Evolutionary conservation across 1,139 yeast species (phyloP), one percentile per base, ranked within the genome.

Genomic region (Ogataea hybrid): DNA sequence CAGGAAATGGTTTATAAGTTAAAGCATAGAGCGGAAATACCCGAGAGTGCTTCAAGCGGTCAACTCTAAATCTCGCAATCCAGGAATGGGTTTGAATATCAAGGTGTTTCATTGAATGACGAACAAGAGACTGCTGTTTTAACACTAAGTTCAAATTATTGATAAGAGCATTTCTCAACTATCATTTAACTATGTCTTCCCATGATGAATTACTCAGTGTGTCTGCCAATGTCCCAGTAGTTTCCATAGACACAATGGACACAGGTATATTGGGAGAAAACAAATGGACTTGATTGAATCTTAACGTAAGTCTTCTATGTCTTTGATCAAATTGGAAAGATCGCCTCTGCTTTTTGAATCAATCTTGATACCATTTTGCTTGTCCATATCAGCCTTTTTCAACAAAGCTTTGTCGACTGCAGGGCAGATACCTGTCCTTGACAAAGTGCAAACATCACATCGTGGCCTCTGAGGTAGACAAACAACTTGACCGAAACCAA

Each of bases 401-500:
- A 72, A 41, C 25, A 78, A 50, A 32, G 70, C 69, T 37, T 68
- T 65, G 53, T 79, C 77, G 7, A 69, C 76, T 16, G 72, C 69
- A 25, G 72, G 68, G 51, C 95, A 84, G 3, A 81, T 56, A 7
- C 55, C 53, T 4, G 69, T 63, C 25, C 57, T 57, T 1, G 79
- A 77, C 42, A 86, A 62, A 2, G 76, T 59, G 54, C 97, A 90
- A n/a, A 81, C 55, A 53, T 81, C 90, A 62, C 97, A 90, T 49
- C 83, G 74, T 32, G 78, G 67, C 3, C 81, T 79, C 38, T 83
- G 71, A 0, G 96, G 87, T 2, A 81, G 75, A 59, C 97, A 90
- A 2, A 90, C 73, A 1, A 81, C 81, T 62, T 90, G 98, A 8
- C 97, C 97, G 69, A 89, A 90, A 5, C 97, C 97, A 4, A 90